phyloP scores from a whole-genome alignment of 2,329 filamentous ascomycete species.

The Mariannaea elegans region DNA sequence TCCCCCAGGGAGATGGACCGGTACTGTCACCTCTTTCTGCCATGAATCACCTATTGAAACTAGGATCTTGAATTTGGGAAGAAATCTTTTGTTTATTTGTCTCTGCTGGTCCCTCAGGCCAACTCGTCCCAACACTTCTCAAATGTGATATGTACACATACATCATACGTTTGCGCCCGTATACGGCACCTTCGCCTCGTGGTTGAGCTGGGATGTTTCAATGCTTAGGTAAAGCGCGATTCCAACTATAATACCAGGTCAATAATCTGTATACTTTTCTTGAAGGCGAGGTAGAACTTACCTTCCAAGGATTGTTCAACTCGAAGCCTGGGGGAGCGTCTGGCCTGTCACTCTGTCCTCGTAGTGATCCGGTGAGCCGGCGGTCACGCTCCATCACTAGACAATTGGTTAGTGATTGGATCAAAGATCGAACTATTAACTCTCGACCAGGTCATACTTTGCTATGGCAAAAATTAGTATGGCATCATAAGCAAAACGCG shows the following conservation, averaged over 20 bases:
- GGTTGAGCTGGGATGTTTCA: conserved; percentile 16
- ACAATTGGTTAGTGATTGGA: conserved; percentile 1
- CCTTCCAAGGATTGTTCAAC: conserved; percentile 71
- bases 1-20: neutral
- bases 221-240: conserved; percentile 57
- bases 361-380: conserved; percentile 65
- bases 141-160: conserved; percentile 33
- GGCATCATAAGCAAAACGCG: neutral
- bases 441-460: conserved; percentile 56
- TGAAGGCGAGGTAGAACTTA: conserved; percentile 46
- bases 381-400: conserved; percentile 73
- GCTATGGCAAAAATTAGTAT: conserved; percentile 52
- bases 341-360: conserved; percentile 66
- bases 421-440: no score
- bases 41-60: neutral
- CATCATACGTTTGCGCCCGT: conserved; percentile 14
- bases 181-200: conserved; percentile 20
- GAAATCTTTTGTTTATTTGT: conserved; percentile 27
- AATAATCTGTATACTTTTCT: neutral
- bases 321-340: conserved; percentile 68
- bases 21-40: neutral
- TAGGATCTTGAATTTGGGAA: neutral
- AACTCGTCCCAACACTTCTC: conserved; percentile 13
- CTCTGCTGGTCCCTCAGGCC: conserved; percentile 14
- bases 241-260: conserved; percentile 55